Evolutionary conservation across 768 basidiomycete species (phyloP), one percentile per base, ranked within the genome.

Genomic region (Boletus speciosus): DNA sequence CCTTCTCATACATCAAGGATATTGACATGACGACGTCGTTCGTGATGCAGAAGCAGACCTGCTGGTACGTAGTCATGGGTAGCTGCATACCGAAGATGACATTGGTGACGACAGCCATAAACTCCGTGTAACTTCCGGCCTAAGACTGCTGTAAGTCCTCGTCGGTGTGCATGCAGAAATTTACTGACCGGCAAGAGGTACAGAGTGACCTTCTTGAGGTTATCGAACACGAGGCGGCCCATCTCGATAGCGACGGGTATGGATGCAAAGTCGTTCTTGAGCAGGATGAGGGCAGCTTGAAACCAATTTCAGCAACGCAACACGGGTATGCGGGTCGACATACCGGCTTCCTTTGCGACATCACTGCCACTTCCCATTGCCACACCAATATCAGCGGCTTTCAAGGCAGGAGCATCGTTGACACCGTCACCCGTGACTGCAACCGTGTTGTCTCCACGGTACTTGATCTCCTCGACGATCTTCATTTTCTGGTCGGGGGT

Each of bases 21-120:
- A 82, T 70, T 4, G 78, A 76, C 62, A 79, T 79, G 19, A 74
- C 66, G 40, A 81, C 75, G 40, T 82, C 81, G 27, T 79, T 81
- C 7, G 71, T 71, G 41, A 80, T 78, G 48, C 76, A 82, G 65
- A 81, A 80, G 65, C 81, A 73, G 58, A 78, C 74, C 61, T 84
- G 82, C 12, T 82, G 71, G 56, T 77, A 79, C 0, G 79, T 76
- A 47, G 74, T 77, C 43, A 85, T 74, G 11, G 80, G 72, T n/a
- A 82, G 69, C 25, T 82, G 84, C 63, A 85, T 78, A 45, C 84
- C 84, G 23, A 82, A 62, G 56, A 83, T 70, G n/a, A 81, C 79
- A 56, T 82, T 83, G 34, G 78, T 51, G 9, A 84, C 63, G 52
- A 86, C 80, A 3, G 81, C 73, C 72, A 82, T 77, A 57, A 83